Evolutionary conservation across 306 rosid genomes (phyloP), one percentile per base, ranked within the genome.

Genomic region (Acmispon strigosus): DNA sequence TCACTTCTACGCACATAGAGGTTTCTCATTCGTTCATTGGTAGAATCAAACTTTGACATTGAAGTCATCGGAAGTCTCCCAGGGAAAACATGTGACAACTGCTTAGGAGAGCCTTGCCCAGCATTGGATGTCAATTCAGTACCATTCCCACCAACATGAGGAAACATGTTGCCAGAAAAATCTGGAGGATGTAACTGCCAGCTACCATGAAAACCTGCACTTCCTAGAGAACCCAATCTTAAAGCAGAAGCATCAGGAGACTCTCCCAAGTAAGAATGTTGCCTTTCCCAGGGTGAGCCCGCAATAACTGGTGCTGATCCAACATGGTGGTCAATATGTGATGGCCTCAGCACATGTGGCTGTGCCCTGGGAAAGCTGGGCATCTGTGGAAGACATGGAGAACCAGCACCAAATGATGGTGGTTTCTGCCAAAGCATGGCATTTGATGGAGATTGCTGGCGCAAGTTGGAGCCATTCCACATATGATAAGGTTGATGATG

Each of bases 281-380:
- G 87, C 67, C 86, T 84, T 61, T 88, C 94, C 96, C 96, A 90
- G 7, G 84, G 86, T 10, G 94, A 88, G 70, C 86, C 87, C 4
- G 90, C 88, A 61, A 88, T 82, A 56, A 83, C 87, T 1, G 96
- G 96, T 42, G 96, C 96, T 48, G 94, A 90, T 66, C 96, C 96
- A 69, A 88, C 90, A 58, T 84, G 96, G 53, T 81, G 91, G 22
- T 80, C 84, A 27, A 86, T 45, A 67, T 85, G 84, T 39, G 94
- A 79, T 59, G 86, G 74, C 43, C 75, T 83, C 72, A 88, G 82
- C 72, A 86, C 76, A 69, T 84, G 90, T 68, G 89, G 82, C 9
- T 85, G 69, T 63, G 89, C 48, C 73, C 87, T 63, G 70, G 89
- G 84, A 85, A 87, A 86, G 76, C 86, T 78, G 29, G 91, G 81